Evolutionary conservation across 371 early-diverging fungal genomes (phyloP).

Genomic region (Apophysomyces ossiformis): DNA sequence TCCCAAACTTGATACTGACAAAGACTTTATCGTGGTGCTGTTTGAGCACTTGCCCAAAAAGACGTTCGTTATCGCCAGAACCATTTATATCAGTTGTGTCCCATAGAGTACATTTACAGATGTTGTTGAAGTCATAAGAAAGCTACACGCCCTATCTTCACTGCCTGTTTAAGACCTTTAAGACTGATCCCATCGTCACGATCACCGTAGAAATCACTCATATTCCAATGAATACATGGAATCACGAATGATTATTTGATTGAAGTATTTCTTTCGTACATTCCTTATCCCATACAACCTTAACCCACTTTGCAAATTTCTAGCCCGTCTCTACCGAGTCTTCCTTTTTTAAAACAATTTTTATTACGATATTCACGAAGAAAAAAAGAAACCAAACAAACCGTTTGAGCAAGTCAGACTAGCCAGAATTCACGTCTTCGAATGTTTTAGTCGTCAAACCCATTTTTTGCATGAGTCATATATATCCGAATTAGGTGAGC

Average conservation of each 20-base stretch:
- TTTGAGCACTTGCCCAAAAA: constrained; percentile 40
- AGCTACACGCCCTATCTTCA: constrained; percentile 27
- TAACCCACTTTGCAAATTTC: constrained; percentile 20
- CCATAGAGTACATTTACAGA: constrained; percentile 28
- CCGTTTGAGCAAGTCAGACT: too few relatives aligned
- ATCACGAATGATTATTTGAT: neutral
- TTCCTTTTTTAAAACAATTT: neutral
- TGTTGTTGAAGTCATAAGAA: constrained; percentile 2
- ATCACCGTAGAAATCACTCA: constrained; percentile 30
- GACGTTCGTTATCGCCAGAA: constrained; percentile 40
- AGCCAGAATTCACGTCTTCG: too few relatives aligned
- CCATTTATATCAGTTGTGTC: constrained; percentile 37
- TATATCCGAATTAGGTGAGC: too few relatives aligned
- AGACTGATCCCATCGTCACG: constrained; percentile 29
- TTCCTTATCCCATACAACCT: constrained; percentile 24
- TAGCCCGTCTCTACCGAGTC: constrained; percentile 14
- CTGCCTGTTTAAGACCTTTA: constrained; percentile 38
- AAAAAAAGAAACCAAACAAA: too few relatives aligned
- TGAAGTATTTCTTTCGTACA: neutral
- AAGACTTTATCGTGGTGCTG: constrained; percentile 47
- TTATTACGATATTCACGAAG: too few relatives aligned
- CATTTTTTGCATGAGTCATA: too few relatives aligned
- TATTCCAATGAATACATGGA: neutral
- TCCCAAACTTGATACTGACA: constrained; percentile 50
- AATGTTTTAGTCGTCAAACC: too few relatives aligned